phyloP scores from a whole-genome alignment of 1,284 basidiomycete genomes.

The Puccinia coronata region DNA sequence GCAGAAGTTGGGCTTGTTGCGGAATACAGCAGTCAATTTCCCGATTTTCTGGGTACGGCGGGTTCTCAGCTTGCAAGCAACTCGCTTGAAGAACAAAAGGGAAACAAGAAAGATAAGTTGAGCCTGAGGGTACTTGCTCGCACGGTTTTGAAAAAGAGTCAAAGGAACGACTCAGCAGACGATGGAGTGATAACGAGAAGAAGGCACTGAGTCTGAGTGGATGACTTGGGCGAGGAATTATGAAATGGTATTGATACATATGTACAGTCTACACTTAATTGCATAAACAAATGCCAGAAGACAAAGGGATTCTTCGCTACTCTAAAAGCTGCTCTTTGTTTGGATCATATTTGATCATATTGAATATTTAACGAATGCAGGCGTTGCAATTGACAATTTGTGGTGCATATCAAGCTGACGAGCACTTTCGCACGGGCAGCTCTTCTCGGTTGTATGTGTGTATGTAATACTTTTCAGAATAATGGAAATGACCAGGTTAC shows the following conservation, averaged over 20 bases:
- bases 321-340: too few species aligned
- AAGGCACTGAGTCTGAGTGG: too few species aligned
- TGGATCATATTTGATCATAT: background rate
- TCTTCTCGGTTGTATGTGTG: too few species aligned
- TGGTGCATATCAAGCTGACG: background rate
- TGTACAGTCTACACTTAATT: too few species aligned
- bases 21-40: background rate
- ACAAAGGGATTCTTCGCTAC: constrained; percentile 11
- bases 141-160: background rate
- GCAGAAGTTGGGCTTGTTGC: constrained; percentile 2
- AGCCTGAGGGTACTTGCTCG: background rate
- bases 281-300: background rate
- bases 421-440: background rate
- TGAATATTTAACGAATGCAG: background rate
- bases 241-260: too few species aligned
- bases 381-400: constrained; percentile 3
- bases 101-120: background rate
- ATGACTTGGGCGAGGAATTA: background rate
- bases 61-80: background rate
- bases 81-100: background rate
- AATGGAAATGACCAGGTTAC: too few species aligned
- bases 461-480: too few species aligned
- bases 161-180: constrained; percentile 10
- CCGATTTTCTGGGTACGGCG: background rate
- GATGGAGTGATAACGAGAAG: background rate